Evolutionary conservation across 169 alveolate species (phyloP).

Genomic region (Plasmodium malariae): DNA sequence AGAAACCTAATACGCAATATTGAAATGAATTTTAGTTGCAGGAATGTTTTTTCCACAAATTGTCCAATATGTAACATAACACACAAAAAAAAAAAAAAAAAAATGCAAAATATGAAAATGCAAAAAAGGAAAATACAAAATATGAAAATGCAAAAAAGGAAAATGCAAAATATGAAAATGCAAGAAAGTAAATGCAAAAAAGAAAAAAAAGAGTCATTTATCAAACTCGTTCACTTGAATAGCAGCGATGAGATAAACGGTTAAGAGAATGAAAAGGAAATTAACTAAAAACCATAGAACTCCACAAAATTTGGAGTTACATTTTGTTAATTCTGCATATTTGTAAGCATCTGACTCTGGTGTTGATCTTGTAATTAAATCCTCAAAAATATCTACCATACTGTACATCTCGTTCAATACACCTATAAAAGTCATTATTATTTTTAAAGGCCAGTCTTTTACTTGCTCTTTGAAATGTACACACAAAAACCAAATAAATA

Average conservation of each 20-base stretch:
- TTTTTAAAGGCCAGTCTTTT: constrained; percentile 80
- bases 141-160: background rate
- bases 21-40: no score
- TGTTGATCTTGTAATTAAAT: constrained; percentile 79
- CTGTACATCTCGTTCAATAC: constrained; percentile 81
- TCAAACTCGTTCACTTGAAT: constrained; percentile 73
- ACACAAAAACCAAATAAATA: constrained; percentile 75
- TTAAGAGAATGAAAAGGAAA: constrained; percentile 47
- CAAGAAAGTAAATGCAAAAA: background rate
- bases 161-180: background rate
- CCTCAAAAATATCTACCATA: constrained; percentile 81
- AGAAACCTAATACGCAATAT: no score
- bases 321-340: constrained; percentile 79
- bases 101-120: background rate
- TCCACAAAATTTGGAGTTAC: constrained; percentile 83
- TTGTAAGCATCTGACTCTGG: constrained; percentile 85
- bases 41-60: no score
- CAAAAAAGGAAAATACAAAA: background rate
- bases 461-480: constrained; percentile 72
- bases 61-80: constrained; percentile 95
- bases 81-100: constrained; percentile 26
- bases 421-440: constrained; percentile 80
- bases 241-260: constrained; percentile 80
- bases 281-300: constrained; percentile 79
- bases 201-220: background rate